A percentile compares a stretch with the other conserved stretches of the same genome.
Evolutionary conservation across 192 early-diverging fungal species (phyloP).

Genomic region (Coemansia reversa): DNA sequence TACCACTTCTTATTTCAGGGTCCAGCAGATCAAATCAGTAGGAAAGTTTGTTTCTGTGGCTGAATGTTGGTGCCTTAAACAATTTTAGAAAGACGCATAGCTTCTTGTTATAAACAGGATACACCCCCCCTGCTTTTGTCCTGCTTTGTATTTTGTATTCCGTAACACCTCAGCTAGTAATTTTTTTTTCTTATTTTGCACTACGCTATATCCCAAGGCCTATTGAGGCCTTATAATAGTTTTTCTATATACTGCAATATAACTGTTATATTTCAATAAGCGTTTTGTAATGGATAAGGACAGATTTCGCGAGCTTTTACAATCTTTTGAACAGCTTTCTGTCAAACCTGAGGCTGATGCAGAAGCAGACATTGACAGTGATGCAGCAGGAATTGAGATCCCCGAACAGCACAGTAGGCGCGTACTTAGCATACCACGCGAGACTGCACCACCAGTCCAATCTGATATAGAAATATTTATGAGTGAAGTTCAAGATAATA

Average conservation of each 20-base stretch:
- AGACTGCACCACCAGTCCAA: not conserved
- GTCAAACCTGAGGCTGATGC: slow-evolving; percentile 45
- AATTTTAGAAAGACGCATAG: too few relatives aligned
- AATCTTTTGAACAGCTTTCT: slow-evolving; percentile 49
- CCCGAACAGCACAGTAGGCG: slow-evolving; percentile 7
- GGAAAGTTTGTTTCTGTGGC: not conserved
- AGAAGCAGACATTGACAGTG: slow-evolving; percentile 29
- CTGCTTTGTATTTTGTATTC: not conserved
- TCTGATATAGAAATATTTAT: slow-evolving; percentile 23
- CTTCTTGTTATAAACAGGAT: too few relatives aligned
- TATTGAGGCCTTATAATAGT: not conserved
- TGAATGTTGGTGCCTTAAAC: not conserved
- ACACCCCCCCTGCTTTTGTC: not conserved
- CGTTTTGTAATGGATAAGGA: slow-evolving; percentile 45
- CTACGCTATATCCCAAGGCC: too few relatives aligned
- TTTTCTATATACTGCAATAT: not conserved
- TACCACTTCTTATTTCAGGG: not conserved
- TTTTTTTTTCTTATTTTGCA: too few relatives aligned
- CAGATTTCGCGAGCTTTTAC: slow-evolving; percentile 49
- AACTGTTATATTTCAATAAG: not conserved
- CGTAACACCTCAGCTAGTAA: too few relatives aligned
- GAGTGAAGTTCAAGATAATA: slow-evolving; percentile 19
- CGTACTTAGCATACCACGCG: slow-evolving; percentile 1
- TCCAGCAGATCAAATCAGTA: not conserved
- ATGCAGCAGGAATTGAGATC: slow-evolving; percentile 11